Percentiles rank a stretch among this genome's conserved stretches.
phyloP scores from a whole-genome alignment of 2,329 filamentous ascomycete genomes.

The Arachnomyces sp. region DNA sequence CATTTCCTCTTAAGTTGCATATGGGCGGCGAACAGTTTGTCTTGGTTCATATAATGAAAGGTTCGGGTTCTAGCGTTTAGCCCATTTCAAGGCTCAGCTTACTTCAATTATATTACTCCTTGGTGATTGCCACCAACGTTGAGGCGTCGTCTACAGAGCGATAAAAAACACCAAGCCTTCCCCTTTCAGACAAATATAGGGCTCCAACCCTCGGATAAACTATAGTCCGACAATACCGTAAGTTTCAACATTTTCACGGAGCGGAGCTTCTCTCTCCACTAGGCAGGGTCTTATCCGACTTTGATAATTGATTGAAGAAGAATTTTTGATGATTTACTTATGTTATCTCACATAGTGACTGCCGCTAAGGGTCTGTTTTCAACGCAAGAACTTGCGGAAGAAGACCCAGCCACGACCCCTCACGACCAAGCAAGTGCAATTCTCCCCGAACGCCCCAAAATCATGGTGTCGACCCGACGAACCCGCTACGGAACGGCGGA shows the following conservation, averaged over 20 bases:
- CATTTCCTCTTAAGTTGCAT: not conserved
- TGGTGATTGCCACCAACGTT: no score
- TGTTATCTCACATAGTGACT: conserved; percentile 36
- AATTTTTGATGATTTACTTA: conserved; percentile 18
- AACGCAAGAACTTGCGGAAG: conserved; percentile 22
- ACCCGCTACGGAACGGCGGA: no score
- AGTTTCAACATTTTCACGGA: not conserved
- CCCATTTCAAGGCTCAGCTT: no score
- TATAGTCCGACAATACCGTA: not conserved
- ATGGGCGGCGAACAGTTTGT: no score
- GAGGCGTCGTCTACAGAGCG: no score
- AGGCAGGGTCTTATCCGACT: not conserved
- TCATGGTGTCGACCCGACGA: no score
- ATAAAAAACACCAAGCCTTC: no score
- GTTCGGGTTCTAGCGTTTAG: no score
- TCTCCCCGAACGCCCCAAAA: not conserved
- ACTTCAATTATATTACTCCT: no score
- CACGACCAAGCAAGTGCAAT: conserved; percentile 12
- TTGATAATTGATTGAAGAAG: not conserved
- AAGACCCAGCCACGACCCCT: conserved; percentile 4
- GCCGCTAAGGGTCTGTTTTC: conserved; percentile 36
- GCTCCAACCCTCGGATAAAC: conserved; percentile 4
- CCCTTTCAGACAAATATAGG: conserved; percentile 3
- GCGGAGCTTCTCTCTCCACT: conserved; percentile 3
- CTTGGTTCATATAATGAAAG: no score